Percentiles rank a stretch among this genome's conserved stretches.
Evolutionary conservation across 1,284 basidiomycete genomes (phyloP).

Genomic region (Leccinum proliferum): DNA sequence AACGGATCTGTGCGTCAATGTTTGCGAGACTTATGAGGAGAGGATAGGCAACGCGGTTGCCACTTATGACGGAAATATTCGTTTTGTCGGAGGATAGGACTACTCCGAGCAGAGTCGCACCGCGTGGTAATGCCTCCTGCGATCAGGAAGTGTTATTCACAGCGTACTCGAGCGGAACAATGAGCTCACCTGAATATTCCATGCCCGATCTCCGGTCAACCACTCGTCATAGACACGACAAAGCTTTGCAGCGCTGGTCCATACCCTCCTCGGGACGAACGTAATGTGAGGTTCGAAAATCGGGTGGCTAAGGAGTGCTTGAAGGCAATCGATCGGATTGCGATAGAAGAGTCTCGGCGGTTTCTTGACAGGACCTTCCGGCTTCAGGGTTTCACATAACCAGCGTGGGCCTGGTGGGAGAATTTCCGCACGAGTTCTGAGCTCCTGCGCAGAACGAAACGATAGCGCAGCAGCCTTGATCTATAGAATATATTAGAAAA

Average conservation of each 20-base stretch:
- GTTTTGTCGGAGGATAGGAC: not conserved
- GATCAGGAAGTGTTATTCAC: not conserved
- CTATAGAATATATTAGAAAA: not conserved
- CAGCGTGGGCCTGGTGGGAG: not conserved
- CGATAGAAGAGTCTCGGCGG: not conserved
- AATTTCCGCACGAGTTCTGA: not conserved
- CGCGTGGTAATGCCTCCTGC: not conserved
- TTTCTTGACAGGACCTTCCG: not conserved
- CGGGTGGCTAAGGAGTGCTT: not conserved
- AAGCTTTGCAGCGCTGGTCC: not conserved
- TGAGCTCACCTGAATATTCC: not conserved
- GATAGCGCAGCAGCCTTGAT: not conserved
- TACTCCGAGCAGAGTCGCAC: not conserved
- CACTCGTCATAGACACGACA: not conserved
- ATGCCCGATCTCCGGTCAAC: not conserved
- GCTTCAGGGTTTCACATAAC: not conserved
- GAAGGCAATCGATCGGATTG: not conserved
- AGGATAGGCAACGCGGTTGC: no score
- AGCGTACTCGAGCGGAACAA: not conserved
- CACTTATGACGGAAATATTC: no score
- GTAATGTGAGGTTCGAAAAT: not conserved
- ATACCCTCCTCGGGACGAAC: slow-evolving; percentile 5
- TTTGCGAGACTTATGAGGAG: not conserved
- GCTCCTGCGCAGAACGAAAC: not conserved
- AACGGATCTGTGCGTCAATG: not conserved